phyloP scores from a whole-genome alignment of 2,329 filamentous ascomycete species.

The Epichloe sp. region DNA sequence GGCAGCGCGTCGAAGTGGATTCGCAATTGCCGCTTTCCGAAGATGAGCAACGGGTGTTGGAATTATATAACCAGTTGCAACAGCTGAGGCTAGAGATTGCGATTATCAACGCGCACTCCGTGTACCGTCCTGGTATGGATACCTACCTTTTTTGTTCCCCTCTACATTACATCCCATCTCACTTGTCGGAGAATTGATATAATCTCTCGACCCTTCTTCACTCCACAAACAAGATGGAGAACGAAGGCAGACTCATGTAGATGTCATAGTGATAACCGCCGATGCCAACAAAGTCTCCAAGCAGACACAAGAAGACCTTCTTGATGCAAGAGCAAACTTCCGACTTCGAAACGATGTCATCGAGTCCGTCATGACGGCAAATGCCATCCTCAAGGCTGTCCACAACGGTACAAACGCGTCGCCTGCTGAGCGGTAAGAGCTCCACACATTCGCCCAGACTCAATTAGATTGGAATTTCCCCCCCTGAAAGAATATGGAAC shows the following conservation, averaged over 20 bases:
- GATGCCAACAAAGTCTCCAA: slow-evolving; percentile 35
- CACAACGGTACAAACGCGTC: slow-evolving; percentile 53
- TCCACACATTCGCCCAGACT: not conserved
- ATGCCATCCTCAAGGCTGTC: slow-evolving; percentile 66
- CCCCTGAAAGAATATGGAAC: not conserved
- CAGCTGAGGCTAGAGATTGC: slow-evolving; percentile 61
- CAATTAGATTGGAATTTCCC: too few relatives aligned
- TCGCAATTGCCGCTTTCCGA: slow-evolving; percentile 43
- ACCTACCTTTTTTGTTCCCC: too few relatives aligned
- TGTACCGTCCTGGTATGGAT: slow-evolving; percentile 21
- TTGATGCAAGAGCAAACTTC: slow-evolving; percentile 59
- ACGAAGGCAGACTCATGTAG: not conserved
- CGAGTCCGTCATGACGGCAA: slow-evolving; percentile 55
- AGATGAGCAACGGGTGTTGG: slow-evolving; percentile 51
- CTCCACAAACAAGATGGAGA: not conserved
- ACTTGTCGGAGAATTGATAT: not conserved
- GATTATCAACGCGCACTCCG: slow-evolving; percentile 42
- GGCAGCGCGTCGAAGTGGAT: slow-evolving; percentile 19
- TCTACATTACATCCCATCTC: not conserved
- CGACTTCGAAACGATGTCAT: slow-evolving; percentile 56
- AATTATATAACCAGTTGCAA: slow-evolving; percentile 58
- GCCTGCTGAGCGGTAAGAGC: slow-evolving; percentile 51
- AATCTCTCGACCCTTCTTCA: not conserved
- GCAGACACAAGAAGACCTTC: slow-evolving; percentile 49
- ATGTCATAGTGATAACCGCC: slow-evolving; percentile 7